Conservation (phyloP, 805 yeast genomes). For the Yamadazyma philogaea region DNA sequence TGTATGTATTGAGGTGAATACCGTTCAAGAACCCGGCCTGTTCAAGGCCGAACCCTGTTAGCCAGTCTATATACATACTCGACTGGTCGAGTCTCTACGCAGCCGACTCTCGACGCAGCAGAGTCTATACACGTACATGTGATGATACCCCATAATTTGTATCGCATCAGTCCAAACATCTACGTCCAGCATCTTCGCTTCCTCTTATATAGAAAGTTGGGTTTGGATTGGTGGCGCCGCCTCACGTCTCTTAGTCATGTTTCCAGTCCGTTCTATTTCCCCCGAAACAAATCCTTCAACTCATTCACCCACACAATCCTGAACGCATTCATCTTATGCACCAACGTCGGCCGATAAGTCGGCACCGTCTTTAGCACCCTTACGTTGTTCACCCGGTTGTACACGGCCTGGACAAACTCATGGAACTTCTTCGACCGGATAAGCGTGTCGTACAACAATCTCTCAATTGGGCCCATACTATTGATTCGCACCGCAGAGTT, state of each 20-base stretch:
- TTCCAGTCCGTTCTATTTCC: neutral
- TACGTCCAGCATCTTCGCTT: too few species aligned
- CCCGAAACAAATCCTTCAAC: slow-evolving; percentile 46
- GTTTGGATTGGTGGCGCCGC: neutral
- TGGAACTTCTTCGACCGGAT: slow-evolving; percentile 60
- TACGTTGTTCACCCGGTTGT: slow-evolving; percentile 61
- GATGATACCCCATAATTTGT: too few species aligned
- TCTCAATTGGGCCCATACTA: slow-evolving; percentile 39
- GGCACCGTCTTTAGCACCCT: slow-evolving; percentile 26
- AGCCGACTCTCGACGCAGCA: too few species aligned
- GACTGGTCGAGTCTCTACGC: too few species aligned
- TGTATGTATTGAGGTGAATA: too few species aligned
- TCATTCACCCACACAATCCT: slow-evolving; percentile 60
- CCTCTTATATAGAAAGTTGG: too few species aligned
- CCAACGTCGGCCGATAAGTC: slow-evolving; percentile 46
- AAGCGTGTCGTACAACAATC: slow-evolving; percentile 42
- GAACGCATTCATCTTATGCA: slow-evolving; percentile 61
- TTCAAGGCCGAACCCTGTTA: too few species aligned
- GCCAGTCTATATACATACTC: too few species aligned
- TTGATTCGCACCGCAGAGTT: neutral
- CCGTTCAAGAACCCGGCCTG: too few species aligned
- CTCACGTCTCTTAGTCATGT: neutral
- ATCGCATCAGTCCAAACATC: too few species aligned
- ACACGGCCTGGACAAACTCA: slow-evolving; percentile 57
- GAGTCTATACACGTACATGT: too few species aligned